Base-by-base conservation (phyloP, 1,284 basidiomycete species). In the Trametes versicolor region DNA sequence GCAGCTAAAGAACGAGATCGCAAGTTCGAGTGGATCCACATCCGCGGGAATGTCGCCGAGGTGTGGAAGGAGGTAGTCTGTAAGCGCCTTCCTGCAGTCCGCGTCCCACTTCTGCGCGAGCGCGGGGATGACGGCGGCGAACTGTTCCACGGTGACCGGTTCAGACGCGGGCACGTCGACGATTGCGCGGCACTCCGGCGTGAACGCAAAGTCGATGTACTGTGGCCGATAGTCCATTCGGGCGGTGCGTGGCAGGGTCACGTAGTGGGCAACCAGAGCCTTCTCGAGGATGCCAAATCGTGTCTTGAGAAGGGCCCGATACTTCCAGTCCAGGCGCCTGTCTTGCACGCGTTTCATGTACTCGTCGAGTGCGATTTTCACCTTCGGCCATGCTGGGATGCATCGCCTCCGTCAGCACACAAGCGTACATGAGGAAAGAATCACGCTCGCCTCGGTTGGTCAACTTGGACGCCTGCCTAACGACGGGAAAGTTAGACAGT, bases 11-110 rank as follows among this genome's bases (percentile, higher is more conserved):
- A n/a, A n/a, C n/a, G 60, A 57, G 15, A 60, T 29, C 8, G 58
- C 52, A 37, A 60, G 32, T 15, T 61, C 65, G 23, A 66, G 58
- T 4, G 45, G 39, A 13, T 66, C 65, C 12, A 48, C 41, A 15
- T 8, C 34, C 6, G 19, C 17, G 2, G 55, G 6, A 36, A 53
- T 27, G 3, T 41, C 9, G 5, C 9, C 25, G 5, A 53, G 9
- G 25, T 10, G 25, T 8, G 48, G 37, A 2, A 32, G 21, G 23
- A 66, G 6, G 50, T 37, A 32, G 1, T 5, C n/a, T 12, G 36
- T 37, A n/a, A 67, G 50, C 25, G 49, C 19, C n/a, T 58, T 19
- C 29, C 43, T 63, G 5, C 15, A 12, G 1, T 52, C 23, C 9
- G 23, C 32, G 4, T 36, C 39, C 61, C 61, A 66, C 2, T 37